These are phyloP conservation scores for Dicorynia guianensis DNA, from an alignment of 306 rosid species.

Conservation along the genomic window DNA sequence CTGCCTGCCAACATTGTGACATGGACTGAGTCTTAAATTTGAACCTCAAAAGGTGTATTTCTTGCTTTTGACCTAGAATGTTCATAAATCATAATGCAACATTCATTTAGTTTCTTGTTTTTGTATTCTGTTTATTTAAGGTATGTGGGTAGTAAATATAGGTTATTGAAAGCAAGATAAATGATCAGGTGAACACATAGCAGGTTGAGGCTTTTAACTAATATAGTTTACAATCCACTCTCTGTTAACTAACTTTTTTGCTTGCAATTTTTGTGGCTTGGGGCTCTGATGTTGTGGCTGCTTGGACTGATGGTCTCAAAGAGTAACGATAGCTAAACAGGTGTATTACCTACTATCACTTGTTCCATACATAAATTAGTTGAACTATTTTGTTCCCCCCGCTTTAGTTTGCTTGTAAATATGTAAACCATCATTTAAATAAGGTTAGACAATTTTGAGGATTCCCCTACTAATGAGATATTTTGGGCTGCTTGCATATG, in stretches of 20 bases:
- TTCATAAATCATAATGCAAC: neutral
- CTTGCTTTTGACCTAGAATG: conserved; percentile 6
- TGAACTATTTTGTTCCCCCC: neutral
- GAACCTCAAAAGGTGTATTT: conserved; percentile 16
- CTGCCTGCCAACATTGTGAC: too few species aligned
- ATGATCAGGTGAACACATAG: neutral
- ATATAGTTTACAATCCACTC: conserved; percentile 19
- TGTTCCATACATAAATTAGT: neutral
- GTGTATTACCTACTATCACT: neutral
- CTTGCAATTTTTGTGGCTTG: neutral
- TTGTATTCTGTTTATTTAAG: neutral
- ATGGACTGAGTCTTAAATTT: too few species aligned
- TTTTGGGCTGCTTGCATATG: neutral
- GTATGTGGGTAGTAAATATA: neutral
- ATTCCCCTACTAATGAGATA: conserved; percentile 3
- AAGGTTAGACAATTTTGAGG: conserved; percentile 4
- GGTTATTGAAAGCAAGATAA: conserved; percentile 9
- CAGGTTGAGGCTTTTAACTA: conserved; percentile 1
- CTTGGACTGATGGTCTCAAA: neutral
- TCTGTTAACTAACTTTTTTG: neutral
- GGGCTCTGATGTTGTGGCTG: conserved; percentile 1
- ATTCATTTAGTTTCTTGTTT: conserved; percentile 9
- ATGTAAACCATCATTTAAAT: too few species aligned
- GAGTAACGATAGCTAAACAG: neutral
- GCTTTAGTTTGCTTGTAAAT: neutral